These are phyloP conservation scores for Tremella yokohamensis DNA, from an alignment of 768 basidiomycete genomes.

Conservation along the genomic window DNA sequence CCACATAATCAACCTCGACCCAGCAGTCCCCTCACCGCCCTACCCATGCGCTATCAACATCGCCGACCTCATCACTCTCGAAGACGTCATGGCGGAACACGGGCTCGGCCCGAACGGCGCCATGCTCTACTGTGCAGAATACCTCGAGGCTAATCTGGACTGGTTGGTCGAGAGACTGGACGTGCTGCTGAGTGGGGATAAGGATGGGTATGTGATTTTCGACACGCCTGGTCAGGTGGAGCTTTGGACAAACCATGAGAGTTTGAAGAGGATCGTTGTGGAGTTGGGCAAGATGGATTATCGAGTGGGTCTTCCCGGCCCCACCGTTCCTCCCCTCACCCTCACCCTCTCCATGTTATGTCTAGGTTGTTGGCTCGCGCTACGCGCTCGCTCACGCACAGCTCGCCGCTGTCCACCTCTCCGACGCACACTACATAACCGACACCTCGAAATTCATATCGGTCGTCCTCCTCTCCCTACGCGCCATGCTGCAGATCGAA, in stretches of 20 bases:
- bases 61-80: constrained; percentile 74
- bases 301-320: constrained; percentile 61
- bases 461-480: constrained; percentile 79
- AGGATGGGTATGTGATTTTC: constrained; percentile 83
- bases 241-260: constrained; percentile 90
- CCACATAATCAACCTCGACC: constrained; percentile 89
- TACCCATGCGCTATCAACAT: constrained; percentile 90
- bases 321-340: background rate
- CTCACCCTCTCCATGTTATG: background rate
- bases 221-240: constrained; percentile 98
- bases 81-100: constrained; percentile 78
- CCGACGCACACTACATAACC: constrained; percentile 95
- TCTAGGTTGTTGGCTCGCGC: background rate
- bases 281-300: constrained; percentile 71
- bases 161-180: constrained; percentile 54
- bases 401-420: constrained; percentile 91
- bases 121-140: constrained; percentile 95
- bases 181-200: constrained; percentile 61
- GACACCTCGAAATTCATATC: constrained; percentile 94
- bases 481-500: constrained; percentile 97
- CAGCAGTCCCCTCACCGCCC: constrained; percentile 81
- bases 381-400: too few species aligned
- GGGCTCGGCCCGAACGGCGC: constrained; percentile 91
- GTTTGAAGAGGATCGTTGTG: constrained; percentile 73
- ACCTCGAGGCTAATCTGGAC: constrained; percentile 90